Base-by-base conservation (phyloP, 768 basidiomycete genomes). In the Peribolospora kevripleyi region DNA sequence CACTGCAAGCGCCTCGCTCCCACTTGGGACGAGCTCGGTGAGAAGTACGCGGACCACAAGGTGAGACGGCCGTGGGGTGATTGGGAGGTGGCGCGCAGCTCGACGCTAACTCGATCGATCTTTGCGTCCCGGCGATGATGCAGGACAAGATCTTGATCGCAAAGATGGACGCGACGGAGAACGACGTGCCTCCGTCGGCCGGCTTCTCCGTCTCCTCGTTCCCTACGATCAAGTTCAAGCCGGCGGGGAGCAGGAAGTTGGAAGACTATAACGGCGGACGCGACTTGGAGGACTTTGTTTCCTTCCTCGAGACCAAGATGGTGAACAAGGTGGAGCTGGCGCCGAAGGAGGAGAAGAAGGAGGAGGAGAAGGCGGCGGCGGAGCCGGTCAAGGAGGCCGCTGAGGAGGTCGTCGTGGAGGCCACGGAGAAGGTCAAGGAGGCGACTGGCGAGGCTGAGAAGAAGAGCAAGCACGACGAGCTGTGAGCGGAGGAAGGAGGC, bases 1-100 rank as follows among this genome's bases (percentile, higher is more conserved):
- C 86, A 88, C 76, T 90, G 87, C 81, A 93, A 93, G 71, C 86
- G 88, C 63, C 77, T 98, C 62, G 84, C 82, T 67, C 91, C 93
- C 9, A 84, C 71, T 46, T 98, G 87, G 86, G 90, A 95, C 57
- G 75, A 73, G 37, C 77, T 98, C 43, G 93, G 76, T 54, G 82
- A 90, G 65, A 81, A 81, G 65, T 97, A 79, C 69, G 75, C 77
- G 49, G 66, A 72, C 53, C 72, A 25, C 25, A 25, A 25, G 25
- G 25, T 25, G 25, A 25, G 25, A 25, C 25, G 25, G 25, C 25
- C 25, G 25, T 25, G 25, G 25, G 25, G 25, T 25, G 25, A 25
- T 25, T 25, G 25, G 25, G 25, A 25, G 25, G 1, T 25, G 25
- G 25, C 25, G 25, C 25, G 25, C 25, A 25, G 25, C 25, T 25